Evolutionary conservation across 495 filamentous ascomycete genomes (phyloP).

Genomic region (Trichoderma reesei): DNA sequence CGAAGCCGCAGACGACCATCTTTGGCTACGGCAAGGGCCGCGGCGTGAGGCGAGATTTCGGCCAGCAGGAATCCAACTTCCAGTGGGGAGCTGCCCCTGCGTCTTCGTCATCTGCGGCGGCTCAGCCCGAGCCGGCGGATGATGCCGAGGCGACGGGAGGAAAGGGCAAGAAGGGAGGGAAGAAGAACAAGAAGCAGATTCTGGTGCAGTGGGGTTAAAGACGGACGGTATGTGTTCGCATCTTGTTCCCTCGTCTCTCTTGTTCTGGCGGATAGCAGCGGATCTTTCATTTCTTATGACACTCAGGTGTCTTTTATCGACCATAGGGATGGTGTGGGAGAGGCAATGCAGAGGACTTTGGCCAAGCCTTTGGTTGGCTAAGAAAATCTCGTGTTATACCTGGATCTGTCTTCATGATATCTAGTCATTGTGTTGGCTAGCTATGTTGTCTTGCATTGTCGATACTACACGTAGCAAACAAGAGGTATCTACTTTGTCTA

Average conservation of each 20-base stretch:
- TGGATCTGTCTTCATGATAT: too few species aligned
- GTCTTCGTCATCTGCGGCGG: conserved; percentile 1
- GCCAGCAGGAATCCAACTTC: conserved; percentile 31
- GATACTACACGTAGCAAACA: too few species aligned
- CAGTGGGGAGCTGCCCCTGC: conserved; percentile 24
- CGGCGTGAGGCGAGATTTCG: conserved; percentile 58
- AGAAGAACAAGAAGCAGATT: conserved; percentile 73
- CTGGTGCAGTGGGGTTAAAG: conserved; percentile 48
- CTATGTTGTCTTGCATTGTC: too few species aligned
- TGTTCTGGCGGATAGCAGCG: too few species aligned
- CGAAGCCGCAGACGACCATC: conserved; percentile 69
- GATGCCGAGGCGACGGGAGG: conserved; percentile 25
- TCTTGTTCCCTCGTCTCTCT: too few species aligned
- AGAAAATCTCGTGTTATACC: too few species aligned
- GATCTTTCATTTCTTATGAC: too few species aligned
- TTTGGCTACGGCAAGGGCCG: conserved; percentile 62
- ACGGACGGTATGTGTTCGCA: too few species aligned
- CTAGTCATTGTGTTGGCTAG: too few species aligned
- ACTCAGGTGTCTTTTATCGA: background rate
- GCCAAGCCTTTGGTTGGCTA: background rate
- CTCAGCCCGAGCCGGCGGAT: conserved; percentile 21
- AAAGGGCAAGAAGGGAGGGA: conserved; percentile 63
- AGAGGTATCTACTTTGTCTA: too few species aligned
- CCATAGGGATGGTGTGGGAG: background rate
- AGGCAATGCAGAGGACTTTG: background rate